Evolutionary conservation across 805 yeast genomes (phyloP).

Genomic region (Spathaspora arborariae): DNA sequence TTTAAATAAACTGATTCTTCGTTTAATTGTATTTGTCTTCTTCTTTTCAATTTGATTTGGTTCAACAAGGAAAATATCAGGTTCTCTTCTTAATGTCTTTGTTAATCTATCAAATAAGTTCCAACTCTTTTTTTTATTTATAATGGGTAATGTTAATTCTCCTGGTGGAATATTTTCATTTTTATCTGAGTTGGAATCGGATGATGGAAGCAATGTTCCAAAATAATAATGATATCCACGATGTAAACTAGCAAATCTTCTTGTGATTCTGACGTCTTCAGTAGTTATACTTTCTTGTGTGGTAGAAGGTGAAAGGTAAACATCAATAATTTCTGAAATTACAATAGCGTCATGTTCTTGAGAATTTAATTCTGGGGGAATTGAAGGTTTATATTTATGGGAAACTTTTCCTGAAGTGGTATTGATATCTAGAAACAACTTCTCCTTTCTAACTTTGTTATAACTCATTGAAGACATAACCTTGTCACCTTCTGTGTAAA

Average conservation of each 20-base stretch:
- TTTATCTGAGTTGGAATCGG: not conserved
- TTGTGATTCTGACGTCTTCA: not conserved
- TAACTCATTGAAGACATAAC: too few relatives aligned
- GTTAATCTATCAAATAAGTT: too few relatives aligned
- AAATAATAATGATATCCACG: conserved; percentile 2
- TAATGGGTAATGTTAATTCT: not conserved
- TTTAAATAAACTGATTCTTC: conserved; percentile 6
- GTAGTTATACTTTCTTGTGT: not conserved
- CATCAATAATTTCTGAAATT: conserved; percentile 3
- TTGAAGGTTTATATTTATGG: not conserved
- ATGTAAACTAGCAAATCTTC: conserved; percentile 1
- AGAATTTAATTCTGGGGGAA: not conserved
- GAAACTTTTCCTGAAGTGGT: not conserved
- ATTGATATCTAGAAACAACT: too few relatives aligned
- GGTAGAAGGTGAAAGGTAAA: conserved; percentile 1
- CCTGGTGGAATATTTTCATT: not conserved
- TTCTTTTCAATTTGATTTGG: not conserved
- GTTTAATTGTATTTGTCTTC: not conserved
- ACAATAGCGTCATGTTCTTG: conserved; percentile 2
- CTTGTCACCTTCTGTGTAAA: not conserved
- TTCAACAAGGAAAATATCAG: too few relatives aligned
- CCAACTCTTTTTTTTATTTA: too few relatives aligned
- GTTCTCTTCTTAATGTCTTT: too few relatives aligned
- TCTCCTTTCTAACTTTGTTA: too few relatives aligned
- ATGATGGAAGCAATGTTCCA: not conserved